These are phyloP conservation scores for Penicillium sp. DNA, from an alignment of 2,329 filamentous ascomycete species.

Conservation along the genomic window DNA sequence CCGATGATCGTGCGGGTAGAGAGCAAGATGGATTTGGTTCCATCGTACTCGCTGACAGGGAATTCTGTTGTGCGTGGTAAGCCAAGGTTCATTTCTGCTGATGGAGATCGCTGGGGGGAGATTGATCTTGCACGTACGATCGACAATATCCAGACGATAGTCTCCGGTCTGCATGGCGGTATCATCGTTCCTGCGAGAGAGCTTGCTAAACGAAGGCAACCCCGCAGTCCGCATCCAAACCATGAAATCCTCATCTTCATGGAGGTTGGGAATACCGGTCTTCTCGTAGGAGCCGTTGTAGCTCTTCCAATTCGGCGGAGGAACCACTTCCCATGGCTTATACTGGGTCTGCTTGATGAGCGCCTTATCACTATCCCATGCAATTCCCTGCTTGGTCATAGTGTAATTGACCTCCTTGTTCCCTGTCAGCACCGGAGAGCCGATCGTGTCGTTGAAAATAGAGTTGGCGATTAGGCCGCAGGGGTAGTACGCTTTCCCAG, in stretches of 20 bases:
- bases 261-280: conserved; percentile 68
- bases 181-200: conserved; percentile 79
- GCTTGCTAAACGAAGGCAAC: conserved; percentile 90
- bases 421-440: conserved; percentile 59
- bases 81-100: neutral
- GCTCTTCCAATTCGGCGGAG: conserved; percentile 81
- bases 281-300: conserved; percentile 72
- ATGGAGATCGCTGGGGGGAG: neutral
- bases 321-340: conserved; percentile 64
- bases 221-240: conserved; percentile 99
- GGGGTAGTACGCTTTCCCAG: conserved; percentile 79
- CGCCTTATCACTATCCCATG: conserved; percentile 80
- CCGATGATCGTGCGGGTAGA: conserved; percentile 91
- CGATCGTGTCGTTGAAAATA: conserved; percentile 91
- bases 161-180: conserved; percentile 66
- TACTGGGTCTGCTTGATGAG: conserved; percentile 75
- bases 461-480: conserved; percentile 97
- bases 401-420: conserved; percentile 62
- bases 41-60: conserved; percentile 73
- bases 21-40: conserved; percentile 86
- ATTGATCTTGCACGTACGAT: conserved; percentile 62
- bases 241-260: conserved; percentile 81
- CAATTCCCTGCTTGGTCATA: conserved; percentile 78
- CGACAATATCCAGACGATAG: conserved; percentile 75
- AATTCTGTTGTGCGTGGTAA: conserved; percentile 63